These are phyloP conservation scores for Tephrocybe sp. DNA, from an alignment of 768 basidiomycete genomes.

Conservation along the genomic window DNA sequence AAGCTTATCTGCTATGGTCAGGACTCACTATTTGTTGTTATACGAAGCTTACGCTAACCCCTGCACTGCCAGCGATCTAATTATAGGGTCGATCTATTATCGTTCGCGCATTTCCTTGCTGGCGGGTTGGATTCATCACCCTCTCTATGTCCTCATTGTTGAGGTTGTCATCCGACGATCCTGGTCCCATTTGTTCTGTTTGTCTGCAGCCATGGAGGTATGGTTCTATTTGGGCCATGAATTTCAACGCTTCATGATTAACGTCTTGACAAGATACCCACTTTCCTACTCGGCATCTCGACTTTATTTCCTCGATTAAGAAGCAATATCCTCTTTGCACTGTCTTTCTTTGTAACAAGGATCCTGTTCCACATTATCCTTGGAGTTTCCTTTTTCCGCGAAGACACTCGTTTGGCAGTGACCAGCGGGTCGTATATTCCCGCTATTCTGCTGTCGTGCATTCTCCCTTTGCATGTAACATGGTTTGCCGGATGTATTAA, in stretches of 20 bases:
- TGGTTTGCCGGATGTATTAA: constrained; percentile 55
- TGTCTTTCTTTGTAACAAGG: constrained; percentile 50
- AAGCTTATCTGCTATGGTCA: constrained; percentile 7
- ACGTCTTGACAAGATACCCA: constrained; percentile 44
- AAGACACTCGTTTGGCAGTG: constrained; percentile 25
- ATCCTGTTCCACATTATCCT: constrained; percentile 46
- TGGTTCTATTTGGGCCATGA: neutral
- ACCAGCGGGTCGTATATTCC: constrained; percentile 39
- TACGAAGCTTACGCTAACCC: too few relatives aligned
- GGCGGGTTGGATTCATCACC: constrained; percentile 16
- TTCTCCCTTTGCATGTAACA: constrained; percentile 49
- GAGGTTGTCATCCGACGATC: constrained; percentile 33
- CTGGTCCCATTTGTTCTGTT: constrained; percentile 43
- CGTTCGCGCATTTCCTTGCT: constrained; percentile 29
- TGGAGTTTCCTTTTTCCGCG: constrained; percentile 26
- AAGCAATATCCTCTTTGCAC: constrained; percentile 49
- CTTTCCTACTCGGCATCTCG: constrained; percentile 48
- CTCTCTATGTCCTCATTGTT: constrained; percentile 13
- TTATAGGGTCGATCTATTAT: constrained; percentile 46
- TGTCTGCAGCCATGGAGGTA: constrained; percentile 50
- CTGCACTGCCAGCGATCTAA: constrained; percentile 52
- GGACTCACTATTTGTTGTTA: too few relatives aligned
- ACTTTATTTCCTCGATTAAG: constrained; percentile 44
- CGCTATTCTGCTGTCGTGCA: constrained; percentile 33
- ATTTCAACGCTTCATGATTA: constrained; percentile 19